Base-by-base conservation (phyloP, 2,329 filamentous ascomycete species). In the Fusarium sp. region DNA sequence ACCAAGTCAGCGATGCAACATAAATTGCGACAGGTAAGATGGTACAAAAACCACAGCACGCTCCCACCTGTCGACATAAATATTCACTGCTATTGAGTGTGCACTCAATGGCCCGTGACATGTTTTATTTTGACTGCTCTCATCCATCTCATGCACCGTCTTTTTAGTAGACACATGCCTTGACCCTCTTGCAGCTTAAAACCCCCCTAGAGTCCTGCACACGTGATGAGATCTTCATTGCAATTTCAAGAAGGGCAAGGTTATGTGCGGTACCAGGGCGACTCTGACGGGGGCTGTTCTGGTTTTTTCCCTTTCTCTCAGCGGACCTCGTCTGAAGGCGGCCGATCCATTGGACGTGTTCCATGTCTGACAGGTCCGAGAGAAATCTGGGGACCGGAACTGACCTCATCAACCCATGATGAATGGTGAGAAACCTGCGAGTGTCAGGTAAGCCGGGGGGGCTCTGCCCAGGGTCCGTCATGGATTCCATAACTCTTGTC, bases 161-260 rank as follows among this genome's bases (percentile, higher is more conserved):
- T 34, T 42, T 38, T 55, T 58, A 53, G 53, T 58, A 42, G 38
- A 42, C 38, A 36, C 50, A 38, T 53, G 58, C 42, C 18, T 58
- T 49, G 56, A 58, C 49, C 59, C 62, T 56, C 59, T 58, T 67
- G 55, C 49, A 62, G 36, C 53, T 51, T 27, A 27, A 27, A 46
- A 50, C 27, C 57, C 65, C 70, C 71, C 58, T 62, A 54, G 42
- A 51, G 53, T 62, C 61, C 61, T 72, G 71, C 73, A 67, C 71
- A 74, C 70, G 71, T 75, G 73, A 74, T 67, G 61, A 56, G 73
- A 74, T 74, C 73, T 73, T 73, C 73, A 73, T 62, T 66, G 66
- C 57, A 74, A 74, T 74, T 74, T 70, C 50, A 55, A 33, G 62
- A 11, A 60, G 18, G 25, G 44, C 64, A 70, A 70, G 64, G 67